Percentiles rank a stretch among this genome's conserved stretches.
Evolutionary conservation across 495 filamentous ascomycete species (phyloP).

Genomic region (Hyphodiscus hymeniophilus): DNA sequence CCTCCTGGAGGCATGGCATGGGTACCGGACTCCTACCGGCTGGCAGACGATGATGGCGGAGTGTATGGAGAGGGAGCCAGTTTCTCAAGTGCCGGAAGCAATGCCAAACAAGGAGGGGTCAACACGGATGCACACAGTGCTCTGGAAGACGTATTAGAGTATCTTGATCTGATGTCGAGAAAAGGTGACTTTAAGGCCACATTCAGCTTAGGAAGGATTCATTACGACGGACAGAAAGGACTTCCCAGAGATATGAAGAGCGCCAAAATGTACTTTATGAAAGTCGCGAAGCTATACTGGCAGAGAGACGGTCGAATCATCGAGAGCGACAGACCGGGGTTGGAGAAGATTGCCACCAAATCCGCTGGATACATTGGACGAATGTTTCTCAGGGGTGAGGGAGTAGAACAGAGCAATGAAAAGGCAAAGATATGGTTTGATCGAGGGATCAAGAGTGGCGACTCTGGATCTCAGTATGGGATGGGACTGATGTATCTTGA

Average conservation of each 20-base stretch:
- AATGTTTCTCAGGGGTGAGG: slow-evolving; percentile 92
- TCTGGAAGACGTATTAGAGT: slow-evolving; percentile 90
- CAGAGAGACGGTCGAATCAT: slow-evolving; percentile 59
- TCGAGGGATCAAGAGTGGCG: slow-evolving; percentile 68
- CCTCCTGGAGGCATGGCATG: slow-evolving; percentile 84
- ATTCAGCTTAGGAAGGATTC: slow-evolving; percentile 76
- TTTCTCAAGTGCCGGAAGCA: slow-evolving; percentile 80
- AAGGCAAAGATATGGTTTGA: slow-evolving; percentile 81
- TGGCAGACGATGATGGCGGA: slow-evolving; percentile 84
- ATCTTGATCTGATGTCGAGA: slow-evolving; percentile 84
- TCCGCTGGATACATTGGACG: slow-evolving; percentile 85
- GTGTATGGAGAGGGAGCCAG: slow-evolving; percentile 95
- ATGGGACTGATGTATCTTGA: slow-evolving; percentile 82
- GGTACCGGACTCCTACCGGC: slow-evolving; percentile 63
- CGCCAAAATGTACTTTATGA: slow-evolving; percentile 76
- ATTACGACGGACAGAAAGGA: slow-evolving; percentile 80
- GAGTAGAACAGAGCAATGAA: slow-evolving; percentile 68
- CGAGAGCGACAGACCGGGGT: slow-evolving; percentile 40
- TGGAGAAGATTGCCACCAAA: slow-evolving; percentile 82
- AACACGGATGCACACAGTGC: slow-evolving; percentile 70
- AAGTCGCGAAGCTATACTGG: slow-evolving; percentile 83
- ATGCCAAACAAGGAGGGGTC: slow-evolving; percentile 61
- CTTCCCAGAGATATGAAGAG: slow-evolving; percentile 63
- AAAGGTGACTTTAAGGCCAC: slow-evolving; percentile 92
- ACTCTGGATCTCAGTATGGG: slow-evolving; percentile 78